Conservation (phyloP, 352 stramenopile species). For the Albugo candida region DNA sequence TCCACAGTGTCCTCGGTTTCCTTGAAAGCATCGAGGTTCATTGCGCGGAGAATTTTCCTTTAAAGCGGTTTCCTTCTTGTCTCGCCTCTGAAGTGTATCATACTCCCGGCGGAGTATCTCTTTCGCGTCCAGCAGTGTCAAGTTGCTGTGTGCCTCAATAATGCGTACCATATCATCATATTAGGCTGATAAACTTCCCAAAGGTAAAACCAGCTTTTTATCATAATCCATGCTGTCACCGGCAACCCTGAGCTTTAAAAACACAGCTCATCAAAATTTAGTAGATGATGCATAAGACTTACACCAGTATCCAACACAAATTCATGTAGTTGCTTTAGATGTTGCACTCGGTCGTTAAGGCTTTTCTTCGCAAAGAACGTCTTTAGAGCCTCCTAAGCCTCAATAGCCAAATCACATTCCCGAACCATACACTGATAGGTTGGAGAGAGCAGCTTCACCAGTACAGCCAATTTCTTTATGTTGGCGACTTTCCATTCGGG, state of each 20-base stretch:
- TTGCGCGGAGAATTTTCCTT: not conserved
- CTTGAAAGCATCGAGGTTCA: too few species aligned
- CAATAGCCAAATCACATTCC: not conserved
- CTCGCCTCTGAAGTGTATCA: not conserved
- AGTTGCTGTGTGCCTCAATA: constrained; percentile 3
- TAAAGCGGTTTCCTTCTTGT: not conserved
- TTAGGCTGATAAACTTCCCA: constrained; percentile 5
- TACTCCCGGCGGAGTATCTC: constrained; percentile 8
- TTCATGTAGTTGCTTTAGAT: constrained; percentile 9
- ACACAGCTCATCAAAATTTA: constrained; percentile 11
- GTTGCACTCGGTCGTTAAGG: constrained; percentile 10
- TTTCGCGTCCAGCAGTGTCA: constrained; percentile 7
- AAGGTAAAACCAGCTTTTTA: constrained; percentile 1
- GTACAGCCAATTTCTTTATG: not conserved
- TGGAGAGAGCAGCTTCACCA: not conserved
- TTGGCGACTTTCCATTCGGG: not conserved
- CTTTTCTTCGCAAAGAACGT: constrained; percentile 11
- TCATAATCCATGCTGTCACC: constrained; percentile 5
- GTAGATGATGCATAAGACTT: constrained; percentile 8
- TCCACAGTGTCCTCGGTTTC: too few species aligned
- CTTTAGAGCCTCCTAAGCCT: constrained; percentile 7
- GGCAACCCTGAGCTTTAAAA: constrained; percentile 3
- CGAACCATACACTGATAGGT: constrained; percentile 7
- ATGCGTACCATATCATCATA: constrained; percentile 11
- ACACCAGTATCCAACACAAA: constrained; percentile 1